Evolutionary conservation across 1,139 yeast genomes (phyloP), one percentile per base, ranked within the genome.

Genomic region (Arxiozyma slooffiae): DNA sequence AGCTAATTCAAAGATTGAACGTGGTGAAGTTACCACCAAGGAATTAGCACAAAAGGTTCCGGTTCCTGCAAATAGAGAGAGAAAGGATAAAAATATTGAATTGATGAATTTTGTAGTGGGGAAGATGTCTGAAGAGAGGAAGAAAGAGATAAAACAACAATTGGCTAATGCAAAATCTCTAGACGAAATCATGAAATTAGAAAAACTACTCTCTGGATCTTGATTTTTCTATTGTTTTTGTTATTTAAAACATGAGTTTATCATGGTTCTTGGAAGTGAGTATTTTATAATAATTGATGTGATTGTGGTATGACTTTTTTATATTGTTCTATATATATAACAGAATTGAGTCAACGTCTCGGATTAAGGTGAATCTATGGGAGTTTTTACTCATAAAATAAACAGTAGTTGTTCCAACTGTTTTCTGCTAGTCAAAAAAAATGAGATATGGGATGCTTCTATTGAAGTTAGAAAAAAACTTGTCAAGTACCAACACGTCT

Each of bases 181-280:
- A 53, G 85, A 77, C 16, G 96, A 89, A 57, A 83, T 89, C 16
- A 87, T 83, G 55, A 69, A 79, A 48, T 77, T 89, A 30, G 95
- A 87, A 63, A 69, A 71, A 40, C 45, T 64, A 41, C 53, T 66
- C 3, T 56, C 68, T 9, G 67, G 68, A 17, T 63, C 39, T 42
- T 30, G 16, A 38, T 6, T n/a, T 37, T 34, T 14, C 11, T 30
- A 30, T 11, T 4, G n/a, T 30, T 2, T 30, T 30, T 30, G 6
- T 11, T 30, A 14, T 30, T 30, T 30, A 30, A 30, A 30, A 30
- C 14, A 11, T 30, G n/a, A 2, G 4, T 30, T 14, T 30, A 30
- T n/a, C 36, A 30, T 30, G 16, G 36, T 30, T 30, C 11, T n/a
- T 6, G 14, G n/a, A 4, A 7, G 4, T 2, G 30, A 26, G 9